phyloP scores from a whole-genome alignment of 148 eudicot species.

The Camellia lanceoleosa region DNA sequence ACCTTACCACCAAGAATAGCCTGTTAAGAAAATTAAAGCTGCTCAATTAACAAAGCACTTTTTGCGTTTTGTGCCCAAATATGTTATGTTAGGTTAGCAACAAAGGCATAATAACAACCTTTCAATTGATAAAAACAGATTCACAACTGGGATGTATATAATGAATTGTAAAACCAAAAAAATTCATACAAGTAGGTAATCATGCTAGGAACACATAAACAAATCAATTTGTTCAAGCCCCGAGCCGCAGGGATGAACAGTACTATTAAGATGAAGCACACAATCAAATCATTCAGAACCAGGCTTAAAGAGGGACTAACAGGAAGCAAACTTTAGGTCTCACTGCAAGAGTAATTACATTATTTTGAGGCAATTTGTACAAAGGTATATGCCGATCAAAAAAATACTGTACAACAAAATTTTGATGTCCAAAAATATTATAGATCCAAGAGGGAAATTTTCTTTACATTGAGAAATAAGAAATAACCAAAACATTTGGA shows the following conservation, averaged over 20 bases:
- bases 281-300: background rate
- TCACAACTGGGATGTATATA: background rate
- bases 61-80: background rate
- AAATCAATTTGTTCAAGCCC: background rate
- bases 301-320: background rate
- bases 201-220: background rate
- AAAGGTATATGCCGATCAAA: background rate
- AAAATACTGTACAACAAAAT: background rate
- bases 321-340: background rate
- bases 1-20: conserved; percentile 93
- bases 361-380: background rate
- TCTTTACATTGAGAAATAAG: background rate
- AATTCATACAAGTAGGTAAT: background rate
- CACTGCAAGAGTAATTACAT: background rate
- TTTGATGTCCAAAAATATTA: background rate
- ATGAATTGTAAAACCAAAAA: background rate
- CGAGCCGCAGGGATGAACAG: background rate
- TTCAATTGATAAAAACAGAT: background rate
- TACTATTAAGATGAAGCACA: background rate
- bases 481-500: background rate
- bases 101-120: background rate
- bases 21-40: conserved; percentile 38
- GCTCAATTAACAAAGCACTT: conserved; percentile 9
- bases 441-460: background rate
- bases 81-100: background rate